Base-by-base conservation (phyloP, 2,329 filamentous ascomycete genomes). In the Penicillium sp. region DNA sequence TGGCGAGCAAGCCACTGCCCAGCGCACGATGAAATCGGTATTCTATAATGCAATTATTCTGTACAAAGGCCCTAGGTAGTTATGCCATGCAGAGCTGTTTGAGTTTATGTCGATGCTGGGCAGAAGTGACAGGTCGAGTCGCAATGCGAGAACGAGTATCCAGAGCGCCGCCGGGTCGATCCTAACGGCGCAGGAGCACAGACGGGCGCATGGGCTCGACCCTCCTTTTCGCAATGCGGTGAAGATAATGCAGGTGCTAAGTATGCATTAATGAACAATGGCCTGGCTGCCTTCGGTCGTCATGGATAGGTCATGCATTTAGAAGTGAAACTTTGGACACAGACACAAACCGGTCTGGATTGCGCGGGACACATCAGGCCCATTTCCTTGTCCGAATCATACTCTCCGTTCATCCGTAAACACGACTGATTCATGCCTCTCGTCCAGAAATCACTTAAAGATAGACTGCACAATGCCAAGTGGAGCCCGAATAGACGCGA, bases 151-250 rank as follows among this genome's bases (percentile, higher is more conserved):
- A 8, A 35, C 30, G 31, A 35, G 18, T 38, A 33, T 16, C 14
- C n/a, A 38, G 27, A 28, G 4, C 10, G 16, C 50, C 46, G 42
- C 42, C 14, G 35, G 49, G 50, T 53, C 46, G 50, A 53, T 53
- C 50, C 10, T 42, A 46, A 49, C 42, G 46, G 42, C 43, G 41
- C 40, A 27, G 13, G n/a, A 43, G 50, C 42, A 49, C 36, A 53
- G 46, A 49, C 46, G 36, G 16, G 30, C 20, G 35, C 31, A 11
- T 25, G 9, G 22, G 4, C 9, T 13, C 22, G 18, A 13, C 4
- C 11, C 39, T 25, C 1, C 4, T 25, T 25, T 22, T 41, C 20
- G 38, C 11, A 22, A 41, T 24, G 20, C 39, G 39, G 39, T 41
- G 39, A 41, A 38, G 39, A 11, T 2, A 8, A 14, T 40, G 10